phyloP scores from a whole-genome alignment of 176 grass and related monocot species.

The Oryza australiensis region DNA sequence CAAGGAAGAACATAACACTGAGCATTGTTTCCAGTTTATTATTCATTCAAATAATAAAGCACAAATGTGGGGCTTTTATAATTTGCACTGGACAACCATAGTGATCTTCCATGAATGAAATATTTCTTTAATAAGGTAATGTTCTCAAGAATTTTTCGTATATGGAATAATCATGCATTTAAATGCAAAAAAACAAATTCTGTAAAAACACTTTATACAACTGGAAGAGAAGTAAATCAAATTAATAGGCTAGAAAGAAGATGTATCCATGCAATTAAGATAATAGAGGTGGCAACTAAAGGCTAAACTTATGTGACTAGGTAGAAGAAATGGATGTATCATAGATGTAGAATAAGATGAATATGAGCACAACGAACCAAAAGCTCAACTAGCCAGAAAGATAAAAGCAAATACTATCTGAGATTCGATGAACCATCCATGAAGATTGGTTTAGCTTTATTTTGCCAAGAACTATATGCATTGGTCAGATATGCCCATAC shows the following conservation, averaged over 20 bases:
- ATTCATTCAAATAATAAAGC: neutral
- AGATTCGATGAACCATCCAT: neutral
- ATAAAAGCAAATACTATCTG: neutral
- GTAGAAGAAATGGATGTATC: neutral
- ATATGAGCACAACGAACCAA: neutral
- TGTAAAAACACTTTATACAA: neutral
- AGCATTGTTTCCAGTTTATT: neutral
- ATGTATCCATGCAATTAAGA: neutral
- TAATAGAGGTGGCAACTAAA: neutral
- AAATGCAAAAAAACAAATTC: neutral
- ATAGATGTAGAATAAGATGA: neutral
- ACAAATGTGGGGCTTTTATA: neutral
- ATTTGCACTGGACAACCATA: neutral
- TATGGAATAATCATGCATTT: neutral
- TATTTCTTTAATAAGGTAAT: neutral
- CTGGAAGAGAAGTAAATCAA: neutral
- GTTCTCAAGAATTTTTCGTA: neutral
- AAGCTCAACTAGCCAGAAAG: neutral
- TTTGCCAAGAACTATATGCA: neutral
- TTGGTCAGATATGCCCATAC: constrained; percentile 27
- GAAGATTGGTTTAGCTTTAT: neutral
- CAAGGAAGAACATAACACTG: neutral
- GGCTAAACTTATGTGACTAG: neutral
- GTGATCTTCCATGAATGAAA: neutral
- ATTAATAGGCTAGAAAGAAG: neutral